A percentile compares a stretch with the other conserved stretches of the same genome.
Conservation (phyloP, 768 basidiomycete species). For the Mycena kentingensis region DNA sequence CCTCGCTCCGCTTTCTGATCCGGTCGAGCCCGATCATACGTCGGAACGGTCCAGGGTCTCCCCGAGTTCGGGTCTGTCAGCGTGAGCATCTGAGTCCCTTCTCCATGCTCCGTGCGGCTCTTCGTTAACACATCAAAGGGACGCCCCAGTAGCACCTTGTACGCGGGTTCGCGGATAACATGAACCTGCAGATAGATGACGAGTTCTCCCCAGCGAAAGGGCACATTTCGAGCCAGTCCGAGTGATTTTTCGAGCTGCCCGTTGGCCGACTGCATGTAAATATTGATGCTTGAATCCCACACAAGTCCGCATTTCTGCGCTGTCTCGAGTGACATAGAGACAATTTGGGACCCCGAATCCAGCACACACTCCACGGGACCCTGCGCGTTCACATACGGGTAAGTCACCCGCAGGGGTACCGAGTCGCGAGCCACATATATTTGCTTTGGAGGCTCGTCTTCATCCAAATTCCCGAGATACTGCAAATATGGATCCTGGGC, state of each 20-base stretch:
- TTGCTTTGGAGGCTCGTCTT: slow-evolving; percentile 1
- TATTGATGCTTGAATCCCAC: slow-evolving; percentile 23
- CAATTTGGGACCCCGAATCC: slow-evolving; percentile 33
- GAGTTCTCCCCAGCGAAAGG: slow-evolving; percentile 25
- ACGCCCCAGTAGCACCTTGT: slow-evolving; percentile 31
- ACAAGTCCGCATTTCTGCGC: slow-evolving; percentile 17
- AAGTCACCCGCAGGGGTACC: slow-evolving; percentile 2
- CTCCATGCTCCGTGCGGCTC: slow-evolving; percentile 17
- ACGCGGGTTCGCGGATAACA: slow-evolving; percentile 26
- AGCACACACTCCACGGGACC: slow-evolving; percentile 26
- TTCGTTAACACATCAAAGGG: slow-evolving; percentile 31
- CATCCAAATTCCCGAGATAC: slow-evolving; percentile 1
- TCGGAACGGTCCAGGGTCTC: slow-evolving; percentile 3
- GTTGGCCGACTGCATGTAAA: slow-evolving; percentile 33
- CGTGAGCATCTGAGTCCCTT: slow-evolving; percentile 26
- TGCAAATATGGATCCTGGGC: slow-evolving; percentile 8
- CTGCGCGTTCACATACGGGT: slow-evolving; percentile 21
- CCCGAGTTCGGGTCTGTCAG: slow-evolving; percentile 29
- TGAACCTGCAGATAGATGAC: slow-evolving; percentile 31
- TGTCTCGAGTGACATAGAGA: slow-evolving; percentile 22
- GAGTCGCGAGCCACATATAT: slow-evolving; percentile 8
- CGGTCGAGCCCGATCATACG: slow-evolving; percentile 7
- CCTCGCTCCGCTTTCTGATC: no score
- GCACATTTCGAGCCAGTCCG: slow-evolving; percentile 31
- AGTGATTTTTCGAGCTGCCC: slow-evolving; percentile 21